Base-by-base conservation (phyloP, 2,329 filamentous ascomycete species). In the Plenodomus tracheiphilus region DNA sequence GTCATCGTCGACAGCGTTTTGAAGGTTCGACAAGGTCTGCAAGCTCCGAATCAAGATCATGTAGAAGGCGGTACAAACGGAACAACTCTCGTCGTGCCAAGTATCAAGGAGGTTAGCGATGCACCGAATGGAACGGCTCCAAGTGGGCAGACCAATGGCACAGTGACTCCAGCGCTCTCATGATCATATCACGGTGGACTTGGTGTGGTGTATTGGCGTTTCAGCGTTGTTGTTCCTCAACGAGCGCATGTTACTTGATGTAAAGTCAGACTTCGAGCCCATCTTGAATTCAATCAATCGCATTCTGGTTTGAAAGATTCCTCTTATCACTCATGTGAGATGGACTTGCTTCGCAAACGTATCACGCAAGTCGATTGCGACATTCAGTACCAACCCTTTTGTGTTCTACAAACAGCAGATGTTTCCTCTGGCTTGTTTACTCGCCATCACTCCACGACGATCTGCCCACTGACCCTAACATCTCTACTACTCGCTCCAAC, bases 1-100 rank as follows among this genome's bases (percentile, higher is more conserved):
- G 93, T 99, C 45, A 99, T 99, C 66, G 94, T 97, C 13, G 94
- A 99, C 70, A 94, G 85, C 54, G 93, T 99, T 2, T 82, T 97
- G 22, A 90, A 90, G 35, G 97, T 99, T 60, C 85, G 93, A 39
- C 91, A 96, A 73, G 93, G 91, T 1, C 80, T 99, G 53, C 94
- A 89, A n/a, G 74, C 56, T 3, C 51, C 59, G 2, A 53, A 48
- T 11, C 47, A 63, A 15, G 47, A 57, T 8, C 28, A 4, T 8
- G 8, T 19, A 2, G 37, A 38, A 20, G 46, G 48, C 18, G 35
- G n/a, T 10, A 35, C 32, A 1, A 43, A 50, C 22, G 48, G 44
- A 6, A 32, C 46, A 8, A 38, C 42, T 16, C 38, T 54, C 5
- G 46, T 43, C 19, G 48, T 56, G 15, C 53, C 56, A 15, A 32